Evolutionary conservation across 106 monocot species (phyloP).

Genomic region (Allium sativum): DNA sequence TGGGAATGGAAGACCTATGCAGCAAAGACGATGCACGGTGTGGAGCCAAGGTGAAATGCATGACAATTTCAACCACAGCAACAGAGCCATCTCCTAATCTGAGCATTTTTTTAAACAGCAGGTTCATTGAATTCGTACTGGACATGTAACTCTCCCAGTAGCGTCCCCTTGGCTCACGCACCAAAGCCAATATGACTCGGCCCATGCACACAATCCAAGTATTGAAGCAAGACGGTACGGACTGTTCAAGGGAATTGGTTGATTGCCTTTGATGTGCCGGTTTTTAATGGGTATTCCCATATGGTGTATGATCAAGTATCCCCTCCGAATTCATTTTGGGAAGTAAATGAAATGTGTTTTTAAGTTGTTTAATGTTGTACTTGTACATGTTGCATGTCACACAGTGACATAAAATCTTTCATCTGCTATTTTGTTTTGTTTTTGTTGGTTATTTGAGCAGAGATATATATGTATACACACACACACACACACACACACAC

Average conservation of each 20-base stretch:
- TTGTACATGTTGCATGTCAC: too few relatives aligned
- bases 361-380: too few relatives aligned
- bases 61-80: conserved; percentile 60
- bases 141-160: conserved; percentile 61
- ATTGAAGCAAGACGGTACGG: conserved; percentile 43
- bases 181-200: conserved; percentile 57
- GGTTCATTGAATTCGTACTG: conserved; percentile 44
- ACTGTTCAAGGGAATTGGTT: conserved; percentile 44
- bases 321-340: background rate
- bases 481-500: too few relatives aligned
- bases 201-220: conserved; percentile 37
- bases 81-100: conserved; percentile 33
- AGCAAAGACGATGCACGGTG: conserved; percentile 52
- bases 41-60: conserved; percentile 54
- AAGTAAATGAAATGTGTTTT: too few relatives aligned
- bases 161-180: conserved; percentile 57
- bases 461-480: too few relatives aligned
- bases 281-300: conserved; percentile 57
- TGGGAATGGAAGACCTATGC: conserved; percentile 46
- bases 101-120: conserved; percentile 67
- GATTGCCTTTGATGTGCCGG: conserved; percentile 24
- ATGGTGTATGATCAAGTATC: conserved; percentile 53
- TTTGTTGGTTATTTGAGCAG: too few relatives aligned
- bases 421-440: too few relatives aligned
- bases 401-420: too few relatives aligned